Percentiles rank a stretch among this genome's conserved stretches.
Conservation (phyloP, 371 early-diverging fungal species). For the Mucor racemosus region DNA sequence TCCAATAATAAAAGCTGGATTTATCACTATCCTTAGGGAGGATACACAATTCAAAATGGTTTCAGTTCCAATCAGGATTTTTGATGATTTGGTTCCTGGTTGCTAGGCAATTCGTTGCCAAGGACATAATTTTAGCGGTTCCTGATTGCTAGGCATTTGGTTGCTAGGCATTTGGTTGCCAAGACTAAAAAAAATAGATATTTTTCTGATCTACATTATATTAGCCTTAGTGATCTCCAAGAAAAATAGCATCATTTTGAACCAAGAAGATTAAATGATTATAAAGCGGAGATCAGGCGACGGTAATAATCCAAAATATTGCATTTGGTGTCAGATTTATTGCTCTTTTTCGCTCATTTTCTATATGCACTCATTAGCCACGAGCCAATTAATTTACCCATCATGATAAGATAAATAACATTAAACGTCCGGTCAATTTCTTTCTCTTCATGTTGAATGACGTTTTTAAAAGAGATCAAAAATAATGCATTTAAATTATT, state of each 20-base stretch:
- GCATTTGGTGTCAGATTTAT: neutral
- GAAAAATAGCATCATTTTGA: neutral
- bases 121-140: neutral
- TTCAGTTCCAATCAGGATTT: neutral
- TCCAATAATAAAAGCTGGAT: neutral
- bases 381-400: neutral
- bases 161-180: neutral
- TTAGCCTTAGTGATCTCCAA: neutral
- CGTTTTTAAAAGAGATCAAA: neutral
- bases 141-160: neutral
- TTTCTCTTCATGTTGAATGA: neutral
- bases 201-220: neutral
- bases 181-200: neutral
- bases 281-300: neutral
- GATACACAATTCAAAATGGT: neutral
- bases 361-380: neutral
- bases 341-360: neutral
- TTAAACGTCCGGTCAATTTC: neutral
- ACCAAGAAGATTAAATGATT: neutral
- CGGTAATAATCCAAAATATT: neutral
- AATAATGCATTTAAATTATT: neutral
- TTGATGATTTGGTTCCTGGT: neutral
- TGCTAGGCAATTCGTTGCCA: neutral
- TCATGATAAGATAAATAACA: neutral
- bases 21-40: neutral